Conservation (phyloP, 495 filamentous ascomycete genomes). For the Aspergillus funiculosus region DNA sequence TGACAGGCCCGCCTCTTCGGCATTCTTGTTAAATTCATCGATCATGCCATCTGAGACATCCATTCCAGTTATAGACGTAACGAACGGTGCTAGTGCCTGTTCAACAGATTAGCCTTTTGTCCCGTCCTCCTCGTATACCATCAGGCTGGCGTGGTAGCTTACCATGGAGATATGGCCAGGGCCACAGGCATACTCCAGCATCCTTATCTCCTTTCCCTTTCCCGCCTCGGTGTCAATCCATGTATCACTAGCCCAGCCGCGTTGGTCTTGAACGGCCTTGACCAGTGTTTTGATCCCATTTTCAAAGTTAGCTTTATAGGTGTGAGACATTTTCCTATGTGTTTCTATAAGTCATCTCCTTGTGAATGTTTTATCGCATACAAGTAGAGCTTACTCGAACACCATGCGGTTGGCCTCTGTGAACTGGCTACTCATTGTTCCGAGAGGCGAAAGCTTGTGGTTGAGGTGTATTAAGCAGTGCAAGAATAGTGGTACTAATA, state of each 20-base stretch:
- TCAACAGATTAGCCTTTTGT: constrained; percentile 4
- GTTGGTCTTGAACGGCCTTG: constrained; percentile 40
- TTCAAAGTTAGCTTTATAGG: constrained; percentile 44
- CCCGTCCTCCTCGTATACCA: no score
- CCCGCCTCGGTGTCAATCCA: constrained; percentile 42
- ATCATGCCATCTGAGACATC: constrained; percentile 67
- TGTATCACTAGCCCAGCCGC: constrained; percentile 58
- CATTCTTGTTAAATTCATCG: constrained; percentile 48
- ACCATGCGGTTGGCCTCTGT: constrained; percentile 48
- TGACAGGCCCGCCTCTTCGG: constrained; percentile 34
- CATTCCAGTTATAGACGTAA: constrained; percentile 55
- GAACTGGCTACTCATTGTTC: constrained; percentile 22
- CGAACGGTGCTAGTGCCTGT: constrained; percentile 54
- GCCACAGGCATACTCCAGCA: constrained; percentile 75
- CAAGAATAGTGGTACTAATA: background rate
- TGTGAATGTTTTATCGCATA: background rate
- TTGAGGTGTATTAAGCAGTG: background rate
- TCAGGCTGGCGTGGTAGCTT: constrained; percentile 13
- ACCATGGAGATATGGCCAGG: constrained; percentile 58
- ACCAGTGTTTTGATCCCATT: constrained; percentile 25
- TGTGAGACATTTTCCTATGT: constrained; percentile 37
- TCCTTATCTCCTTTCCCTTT: constrained; percentile 43
- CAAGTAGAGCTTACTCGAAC: constrained; percentile 43
- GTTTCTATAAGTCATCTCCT: constrained; percentile 9
- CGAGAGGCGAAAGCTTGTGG: background rate